Evolutionary conservation across 2,329 filamentous ascomycete species (phyloP).

Genomic region (Beauveria scarabaeidicola): DNA sequence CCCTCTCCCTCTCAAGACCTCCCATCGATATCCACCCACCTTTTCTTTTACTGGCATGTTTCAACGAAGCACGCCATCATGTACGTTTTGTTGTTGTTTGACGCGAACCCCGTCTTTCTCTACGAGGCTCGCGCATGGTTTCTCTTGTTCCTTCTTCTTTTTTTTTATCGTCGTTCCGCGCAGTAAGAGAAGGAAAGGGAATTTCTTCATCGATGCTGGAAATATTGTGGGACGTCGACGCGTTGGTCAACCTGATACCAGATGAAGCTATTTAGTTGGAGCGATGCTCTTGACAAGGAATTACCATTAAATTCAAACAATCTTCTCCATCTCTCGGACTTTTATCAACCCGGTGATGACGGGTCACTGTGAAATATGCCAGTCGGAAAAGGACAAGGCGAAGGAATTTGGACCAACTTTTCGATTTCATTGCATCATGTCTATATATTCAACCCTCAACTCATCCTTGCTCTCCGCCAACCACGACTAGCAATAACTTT

Average conservation of each 20-base stretch:
- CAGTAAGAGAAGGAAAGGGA: neutral
- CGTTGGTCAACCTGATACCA: neutral
- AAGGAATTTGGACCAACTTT: too few species aligned
- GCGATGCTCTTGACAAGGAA: too few species aligned
- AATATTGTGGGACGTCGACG: neutral
- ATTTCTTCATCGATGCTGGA: neutral
- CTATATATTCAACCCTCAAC: neutral
- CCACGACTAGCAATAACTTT: neutral
- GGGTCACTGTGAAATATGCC: too few species aligned
- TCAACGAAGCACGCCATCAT: neutral
- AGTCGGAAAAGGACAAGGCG: too few species aligned
- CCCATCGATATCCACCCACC: constrained; percentile 2
- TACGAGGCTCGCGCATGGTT: neutral
- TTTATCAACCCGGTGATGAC: too few species aligned
- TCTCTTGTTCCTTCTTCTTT: neutral
- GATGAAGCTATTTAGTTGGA: neutral
- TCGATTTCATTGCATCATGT: neutral
- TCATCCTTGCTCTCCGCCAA: neutral
- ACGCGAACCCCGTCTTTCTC: neutral
- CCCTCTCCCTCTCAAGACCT: neutral
- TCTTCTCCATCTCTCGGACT: too few species aligned
- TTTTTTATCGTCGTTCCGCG: neutral
- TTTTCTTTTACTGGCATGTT: neutral
- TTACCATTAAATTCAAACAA: too few species aligned
- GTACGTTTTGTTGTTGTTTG: neutral